Base-by-base conservation (phyloP, 768 basidiomycete genomes). In the Mycena haematopus region DNA sequence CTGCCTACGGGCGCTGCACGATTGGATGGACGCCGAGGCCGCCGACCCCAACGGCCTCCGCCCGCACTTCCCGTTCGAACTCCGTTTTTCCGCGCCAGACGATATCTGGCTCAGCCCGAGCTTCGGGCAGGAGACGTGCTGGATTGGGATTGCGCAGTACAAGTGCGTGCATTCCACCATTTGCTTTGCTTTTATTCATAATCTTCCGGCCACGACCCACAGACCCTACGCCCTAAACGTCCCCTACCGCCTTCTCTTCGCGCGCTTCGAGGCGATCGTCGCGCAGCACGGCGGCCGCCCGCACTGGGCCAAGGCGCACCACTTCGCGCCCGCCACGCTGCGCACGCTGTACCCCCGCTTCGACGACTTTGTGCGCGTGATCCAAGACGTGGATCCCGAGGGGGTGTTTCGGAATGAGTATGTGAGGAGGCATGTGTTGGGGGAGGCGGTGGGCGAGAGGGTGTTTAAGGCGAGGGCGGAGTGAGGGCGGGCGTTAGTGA, bases 111-210 rank as follows among this genome's bases (percentile, higher is more conserved):
- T 99, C 25, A 93, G 91, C 72, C 96, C 97, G 2, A 90, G 90
- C 70, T 87, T 86, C 71, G 89, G 88, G 47, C 82, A 86, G 59
- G 79, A 77, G 72, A 95, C 91, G 9, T 91, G 89, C 68, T 99
- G 95, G 91, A 93, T 99, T 63, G 96, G 96, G 11, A 87, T 98
- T 52, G 86, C 97, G n/a, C 94, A 96, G 72, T 99, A 90, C 80
- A 93, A 92, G 96, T 98, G 61, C 76, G 57, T 44, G 9, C n/a
- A n/a, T n/a, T 29, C 25, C 27, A 14, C 14, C 31, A 31, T 14
- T n/a, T n/a, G n/a, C n/a, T n/a, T n/a, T n/a, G n/a, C n/a, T n/a
- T n/a, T n/a, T n/a, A 42, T 42, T n/a, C 19, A 19, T 13, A 42
- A 42, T 42, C 3, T 7, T 7, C 56, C 55, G 9, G 10, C 22